Evolutionary conservation across 2,329 filamentous ascomycete species (phyloP).

Genomic region (Capronia americana): DNA sequence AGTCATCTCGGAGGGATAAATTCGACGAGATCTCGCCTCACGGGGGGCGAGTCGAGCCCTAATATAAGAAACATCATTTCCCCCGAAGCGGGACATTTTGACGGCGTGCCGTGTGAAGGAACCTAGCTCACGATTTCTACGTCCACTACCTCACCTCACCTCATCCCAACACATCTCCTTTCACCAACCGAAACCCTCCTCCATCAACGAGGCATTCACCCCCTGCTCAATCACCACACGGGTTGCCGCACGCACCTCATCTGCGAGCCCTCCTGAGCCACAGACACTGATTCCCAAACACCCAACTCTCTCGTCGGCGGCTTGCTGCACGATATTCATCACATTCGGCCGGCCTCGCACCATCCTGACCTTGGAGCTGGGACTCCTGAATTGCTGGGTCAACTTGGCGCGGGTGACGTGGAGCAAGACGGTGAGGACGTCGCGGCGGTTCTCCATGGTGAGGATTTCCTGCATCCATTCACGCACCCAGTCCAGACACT

Average conservation of each 20-base stretch:
- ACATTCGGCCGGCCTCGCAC: conserved; percentile 87
- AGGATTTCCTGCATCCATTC: conserved; percentile 82
- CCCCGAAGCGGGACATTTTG: too few species aligned
- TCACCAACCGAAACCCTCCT: conserved; percentile 70
- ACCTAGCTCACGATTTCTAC: too few species aligned
- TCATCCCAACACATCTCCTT: too few species aligned
- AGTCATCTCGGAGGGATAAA: too few species aligned
- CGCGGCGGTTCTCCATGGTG: conserved; percentile 76
- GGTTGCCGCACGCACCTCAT: conserved; percentile 74
- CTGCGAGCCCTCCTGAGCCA: conserved; percentile 74
- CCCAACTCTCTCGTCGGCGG: conserved; percentile 80
- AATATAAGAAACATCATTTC: too few species aligned
- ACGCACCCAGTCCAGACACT: conserved; percentile 89
- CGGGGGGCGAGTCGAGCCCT: too few species aligned
- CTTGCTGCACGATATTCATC: conserved; percentile 75
- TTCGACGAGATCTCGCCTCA: too few species aligned
- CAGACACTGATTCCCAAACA: conserved; percentile 87
- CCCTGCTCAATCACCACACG: conserved; percentile 65
- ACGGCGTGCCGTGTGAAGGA: too few species aligned
- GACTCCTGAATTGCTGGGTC: conserved; percentile 73
- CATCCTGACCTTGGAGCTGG: conserved; percentile 83
- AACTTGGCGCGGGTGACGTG: background rate
- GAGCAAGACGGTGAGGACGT: conserved; percentile 63
- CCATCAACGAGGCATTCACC: conserved; percentile 71
- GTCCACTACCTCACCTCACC: too few species aligned